Base-by-base conservation (phyloP, 1,284 basidiomycete species). In the Vanrija pseudolonga region DNA sequence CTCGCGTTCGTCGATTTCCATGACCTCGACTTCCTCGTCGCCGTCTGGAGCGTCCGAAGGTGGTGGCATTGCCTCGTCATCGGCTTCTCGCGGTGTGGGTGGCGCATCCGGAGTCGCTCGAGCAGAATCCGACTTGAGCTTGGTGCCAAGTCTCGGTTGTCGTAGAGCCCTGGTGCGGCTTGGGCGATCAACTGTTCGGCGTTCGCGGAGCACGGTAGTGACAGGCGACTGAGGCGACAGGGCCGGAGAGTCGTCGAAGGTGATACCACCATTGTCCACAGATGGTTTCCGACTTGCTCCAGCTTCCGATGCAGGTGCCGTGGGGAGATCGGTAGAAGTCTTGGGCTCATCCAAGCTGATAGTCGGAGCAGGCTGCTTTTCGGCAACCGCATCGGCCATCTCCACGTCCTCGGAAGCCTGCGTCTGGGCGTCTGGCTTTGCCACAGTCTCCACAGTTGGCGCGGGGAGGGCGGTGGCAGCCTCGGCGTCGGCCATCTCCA, bases 21-120 rank as follows among this genome's bases (percentile, higher is more conserved):
- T 55, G 18, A 52, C 46, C 32, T 68, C 62, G 17, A 24, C 39
- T 2, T 47, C 52, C 17, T 47, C 50, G 14, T 37, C 39, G 39
- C 5, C 39, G 39, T 32, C 32, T 14, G 32, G 32, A 32, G 32
- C 32, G 14, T 32, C 32, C 32, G 32, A 32, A 32, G 32, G 32
- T 15, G 32, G 32, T 14, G 32, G 32, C 32, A 32, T 32, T 9
- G 9, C 32, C 4, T 32, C 32, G 32, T 32, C 32, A 32, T 32
- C 32, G 12, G 11, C 32, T 32, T 32, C 32, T 12, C 6, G 32
- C 11, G 32, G 32, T 14, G 32, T 32, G 0, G 32, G 32, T 12
- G 32, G 32, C 4, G 32, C 32, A 12, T 32, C 32, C 12, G 32
- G 32, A 15, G 32, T 32, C 32, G 32, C 32, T 14, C 32, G 32